Percentiles rank a stretch among this genome's conserved stretches.
phyloP scores from a whole-genome alignment of 352 stramenopile species.

The Phytophthora fragariae region DNA sequence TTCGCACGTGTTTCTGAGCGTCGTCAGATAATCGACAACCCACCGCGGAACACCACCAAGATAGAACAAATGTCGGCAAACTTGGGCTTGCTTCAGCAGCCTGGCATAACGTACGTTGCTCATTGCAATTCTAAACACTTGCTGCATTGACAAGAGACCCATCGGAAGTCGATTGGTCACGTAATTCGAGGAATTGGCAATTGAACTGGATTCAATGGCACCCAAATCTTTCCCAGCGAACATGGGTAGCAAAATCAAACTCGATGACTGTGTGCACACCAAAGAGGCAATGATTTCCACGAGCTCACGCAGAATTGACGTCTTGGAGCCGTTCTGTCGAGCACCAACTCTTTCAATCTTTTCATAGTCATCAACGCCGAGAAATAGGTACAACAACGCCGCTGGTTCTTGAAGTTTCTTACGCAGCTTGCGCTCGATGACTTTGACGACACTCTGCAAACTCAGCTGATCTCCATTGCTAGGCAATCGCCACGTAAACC shows the following conservation, averaged over 20 bases:
- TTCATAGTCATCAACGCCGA: background rate
- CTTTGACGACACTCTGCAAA: background rate
- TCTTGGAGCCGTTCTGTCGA: background rate
- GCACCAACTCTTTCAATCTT: background rate
- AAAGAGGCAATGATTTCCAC: background rate
- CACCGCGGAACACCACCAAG: constrained; percentile 24
- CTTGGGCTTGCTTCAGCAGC: background rate
- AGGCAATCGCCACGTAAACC: background rate
- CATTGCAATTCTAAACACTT: background rate
- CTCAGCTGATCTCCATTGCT: background rate
- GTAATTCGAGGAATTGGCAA: background rate
- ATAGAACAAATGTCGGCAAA: constrained; percentile 15
- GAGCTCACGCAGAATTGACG: background rate
- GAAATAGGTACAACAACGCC: background rate
- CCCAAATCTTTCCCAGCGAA: background rate
- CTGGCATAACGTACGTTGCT: constrained; percentile 12
- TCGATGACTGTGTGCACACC: background rate
- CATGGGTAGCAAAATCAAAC: background rate
- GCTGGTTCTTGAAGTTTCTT: background rate
- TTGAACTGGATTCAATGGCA: background rate
- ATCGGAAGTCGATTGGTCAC: background rate
- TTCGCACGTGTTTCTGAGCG: background rate
- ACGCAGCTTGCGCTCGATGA: background rate
- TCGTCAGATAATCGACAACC: constrained; percentile 17
- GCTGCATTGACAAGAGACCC: background rate